Base-by-base conservation (phyloP, 2,329 filamentous ascomycete genomes). In the Coniella vitis region DNA sequence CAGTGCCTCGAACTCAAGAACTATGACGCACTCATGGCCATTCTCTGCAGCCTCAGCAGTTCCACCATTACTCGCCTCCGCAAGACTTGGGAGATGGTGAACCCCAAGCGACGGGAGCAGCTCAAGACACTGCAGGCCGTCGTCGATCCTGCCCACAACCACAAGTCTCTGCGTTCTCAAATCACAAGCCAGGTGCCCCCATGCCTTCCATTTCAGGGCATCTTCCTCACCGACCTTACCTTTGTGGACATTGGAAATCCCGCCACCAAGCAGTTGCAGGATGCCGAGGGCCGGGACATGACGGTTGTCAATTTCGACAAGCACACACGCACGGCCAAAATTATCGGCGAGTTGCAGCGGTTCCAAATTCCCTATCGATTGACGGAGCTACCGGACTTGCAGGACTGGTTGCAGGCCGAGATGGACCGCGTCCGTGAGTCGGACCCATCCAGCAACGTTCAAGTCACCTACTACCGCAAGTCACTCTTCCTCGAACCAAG, bases 261-360 rank as follows among this genome's bases (percentile, higher is more conserved):
- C 31, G 81, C 88, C 4, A 90, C 85, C 2, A 88, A 91, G 60
- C 84, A 85, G 59, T 78, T 95, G 17, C 79, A 80, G 0, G 73
- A 62, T 37, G 66, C 65, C 4, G 63, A 71, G 3, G 67, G 67
- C 20, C 57, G 58, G 19, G 78, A 81, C 21, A 76, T 88, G 59
- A 81, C 83, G 0, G 87, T 97, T 29, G 89, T 98, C 74, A 98
- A 98, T 69, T 97, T 96, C 60, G 91, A 97, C 73, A 97, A 97
- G 70, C 90, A 97, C 64, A 86, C 83, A 59, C 88, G 90, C 58
- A 97, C 90, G 3, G 90, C 91, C 39, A 93, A 90, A 68, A 94
- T 97, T 62, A 95, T 98, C 59, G 87, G 88, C 55, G 91, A 97
- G 59, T 78, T 98, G 7, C 93, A 98, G 65, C 84, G 90, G 16